phyloP scores from a whole-genome alignment of 208 protist genomes.

The Trypanosoma lewisi region DNA sequence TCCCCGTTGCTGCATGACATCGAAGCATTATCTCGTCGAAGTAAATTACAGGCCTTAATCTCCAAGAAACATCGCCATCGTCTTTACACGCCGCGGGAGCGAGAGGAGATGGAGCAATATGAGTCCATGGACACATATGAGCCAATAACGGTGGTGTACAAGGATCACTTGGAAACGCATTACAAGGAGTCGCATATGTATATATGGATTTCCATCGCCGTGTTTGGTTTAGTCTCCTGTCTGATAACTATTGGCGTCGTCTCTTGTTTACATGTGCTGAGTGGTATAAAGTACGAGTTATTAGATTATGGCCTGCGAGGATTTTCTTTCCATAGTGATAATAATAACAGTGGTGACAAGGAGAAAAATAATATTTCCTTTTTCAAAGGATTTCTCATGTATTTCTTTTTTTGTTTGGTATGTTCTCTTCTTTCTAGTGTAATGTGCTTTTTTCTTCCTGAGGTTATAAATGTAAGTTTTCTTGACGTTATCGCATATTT shows the following conservation, averaged over 20 bases:
- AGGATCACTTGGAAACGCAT: constrained; percentile 56
- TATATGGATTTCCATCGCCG: constrained; percentile 60
- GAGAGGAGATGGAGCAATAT: constrained; percentile 47
- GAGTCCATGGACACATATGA: constrained; percentile 57
- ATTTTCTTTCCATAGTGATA: constrained; percentile 30
- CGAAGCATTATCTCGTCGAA: not conserved
- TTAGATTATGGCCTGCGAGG: constrained; percentile 40
- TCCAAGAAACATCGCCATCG: constrained; percentile 27
- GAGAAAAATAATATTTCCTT: not conserved
- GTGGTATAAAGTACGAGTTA: constrained; percentile 46
- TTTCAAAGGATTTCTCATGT: constrained; percentile 33
- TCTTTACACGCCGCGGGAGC: constrained; percentile 26
- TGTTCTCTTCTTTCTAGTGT: constrained; percentile 33
- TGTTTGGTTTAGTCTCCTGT: constrained; percentile 41
- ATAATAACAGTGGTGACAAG: not conserved
- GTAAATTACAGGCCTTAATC: constrained; percentile 18
- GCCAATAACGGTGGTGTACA: constrained; percentile 48
- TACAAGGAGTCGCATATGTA: constrained; percentile 60
- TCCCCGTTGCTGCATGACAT: not conserved
- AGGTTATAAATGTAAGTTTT: constrained; percentile 37
- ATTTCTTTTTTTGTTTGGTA: constrained; percentile 31
- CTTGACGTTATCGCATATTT: constrained; percentile 54
- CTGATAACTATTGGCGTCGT: constrained; percentile 33
- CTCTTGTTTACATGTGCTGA: constrained; percentile 40
- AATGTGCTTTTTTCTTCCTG: constrained; percentile 37